A percentile compares a stretch with the other conserved stretches of the same genome.
Evolutionary conservation across 139 green algal species (phyloP).

Genomic region (Raphidocelis subcapitata): DNA sequence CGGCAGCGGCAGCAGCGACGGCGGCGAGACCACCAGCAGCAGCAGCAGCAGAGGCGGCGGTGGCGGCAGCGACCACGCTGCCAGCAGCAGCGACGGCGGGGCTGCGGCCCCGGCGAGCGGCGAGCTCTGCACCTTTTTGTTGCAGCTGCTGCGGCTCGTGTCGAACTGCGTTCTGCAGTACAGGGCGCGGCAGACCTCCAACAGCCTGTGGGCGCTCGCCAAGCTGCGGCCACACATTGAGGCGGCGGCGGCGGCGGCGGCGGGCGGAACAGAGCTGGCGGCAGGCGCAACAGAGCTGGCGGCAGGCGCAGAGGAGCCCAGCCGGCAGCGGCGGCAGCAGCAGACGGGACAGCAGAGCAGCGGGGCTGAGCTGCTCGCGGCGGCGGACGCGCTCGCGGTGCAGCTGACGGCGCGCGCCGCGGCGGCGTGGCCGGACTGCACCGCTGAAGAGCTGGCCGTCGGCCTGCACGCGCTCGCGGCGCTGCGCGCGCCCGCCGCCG

Average conservation of each 20-base stretch:
- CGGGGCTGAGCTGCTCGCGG: neutral
- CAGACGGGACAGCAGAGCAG: neutral
- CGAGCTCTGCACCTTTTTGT: neutral
- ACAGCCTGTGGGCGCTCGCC: conserved; percentile 12
- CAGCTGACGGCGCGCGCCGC: too few species aligned
- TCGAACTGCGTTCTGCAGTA: neutral
- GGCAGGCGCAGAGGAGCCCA: neutral
- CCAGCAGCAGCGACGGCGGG: neutral
- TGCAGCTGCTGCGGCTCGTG: neutral
- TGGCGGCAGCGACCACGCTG: neutral
- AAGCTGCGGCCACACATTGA: neutral
- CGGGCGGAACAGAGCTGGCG: too few species aligned
- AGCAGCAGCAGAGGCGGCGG: neutral
- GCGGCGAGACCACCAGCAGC: neutral
- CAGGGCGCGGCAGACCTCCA: conserved; percentile 10
- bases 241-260: neutral
- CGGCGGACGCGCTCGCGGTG: neutral
- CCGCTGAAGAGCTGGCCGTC: too few species aligned
- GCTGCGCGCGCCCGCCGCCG: too few species aligned
- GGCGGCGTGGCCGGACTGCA: too few species aligned
- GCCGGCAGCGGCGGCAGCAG: neutral
- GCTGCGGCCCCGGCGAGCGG: neutral
- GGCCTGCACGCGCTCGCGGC: too few species aligned
- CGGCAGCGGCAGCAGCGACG: conserved; percentile 1
- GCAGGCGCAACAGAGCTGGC: too few species aligned